These are phyloP conservation scores for Starmerella roubikii DNA, from an alignment of 805 yeast species.

Conservation along the genomic window DNA sequence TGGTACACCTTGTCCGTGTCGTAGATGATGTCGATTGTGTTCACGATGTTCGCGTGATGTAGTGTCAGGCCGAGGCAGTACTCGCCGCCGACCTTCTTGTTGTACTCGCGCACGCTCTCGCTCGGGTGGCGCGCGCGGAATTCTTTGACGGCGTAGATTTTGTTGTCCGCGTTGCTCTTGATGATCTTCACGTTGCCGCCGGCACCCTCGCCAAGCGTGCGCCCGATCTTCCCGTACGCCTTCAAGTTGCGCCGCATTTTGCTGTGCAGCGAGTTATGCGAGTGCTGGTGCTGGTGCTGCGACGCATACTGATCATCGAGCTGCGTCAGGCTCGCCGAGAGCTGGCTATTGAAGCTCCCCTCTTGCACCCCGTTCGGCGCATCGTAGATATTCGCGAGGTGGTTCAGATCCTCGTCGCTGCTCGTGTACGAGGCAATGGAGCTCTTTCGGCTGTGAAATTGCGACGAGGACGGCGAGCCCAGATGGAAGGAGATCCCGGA, in stretches of 20 bases:
- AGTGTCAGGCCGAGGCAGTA: slow-evolving; percentile 87
- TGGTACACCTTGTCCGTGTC: slow-evolving; percentile 78
- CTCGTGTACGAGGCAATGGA: slow-evolving; percentile 23
- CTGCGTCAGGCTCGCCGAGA: slow-evolving; percentile 4
- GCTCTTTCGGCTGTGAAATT: slow-evolving; percentile 18
- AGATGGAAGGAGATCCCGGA: slow-evolving; percentile 14
- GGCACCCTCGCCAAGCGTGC: slow-evolving; percentile 85
- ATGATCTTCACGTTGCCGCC: slow-evolving; percentile 81
- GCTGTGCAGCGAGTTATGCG: slow-evolving; percentile 1
- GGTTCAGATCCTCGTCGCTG: slow-evolving; percentile 17
- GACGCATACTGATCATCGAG: slow-evolving; percentile 12
- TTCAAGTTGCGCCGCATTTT: slow-evolving; percentile 26
- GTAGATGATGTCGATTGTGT: slow-evolving; percentile 80
- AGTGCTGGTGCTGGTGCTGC: slow-evolving; percentile 1
- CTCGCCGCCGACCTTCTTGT: slow-evolving; percentile 85
- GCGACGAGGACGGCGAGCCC: background rate
- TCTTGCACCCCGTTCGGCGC: background rate
- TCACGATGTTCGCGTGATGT: slow-evolving; percentile 79
- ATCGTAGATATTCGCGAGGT: background rate
- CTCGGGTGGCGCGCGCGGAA: slow-evolving; percentile 62
- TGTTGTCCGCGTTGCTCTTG: slow-evolving; percentile 48
- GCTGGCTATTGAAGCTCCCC: background rate
- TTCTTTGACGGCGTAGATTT: slow-evolving; percentile 84
- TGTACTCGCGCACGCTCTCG: slow-evolving; percentile 73
- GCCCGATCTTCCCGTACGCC: slow-evolving; percentile 70